Base-by-base conservation (phyloP, 2,329 filamentous ascomycete genomes). In the Fusarium tupiense region DNA sequence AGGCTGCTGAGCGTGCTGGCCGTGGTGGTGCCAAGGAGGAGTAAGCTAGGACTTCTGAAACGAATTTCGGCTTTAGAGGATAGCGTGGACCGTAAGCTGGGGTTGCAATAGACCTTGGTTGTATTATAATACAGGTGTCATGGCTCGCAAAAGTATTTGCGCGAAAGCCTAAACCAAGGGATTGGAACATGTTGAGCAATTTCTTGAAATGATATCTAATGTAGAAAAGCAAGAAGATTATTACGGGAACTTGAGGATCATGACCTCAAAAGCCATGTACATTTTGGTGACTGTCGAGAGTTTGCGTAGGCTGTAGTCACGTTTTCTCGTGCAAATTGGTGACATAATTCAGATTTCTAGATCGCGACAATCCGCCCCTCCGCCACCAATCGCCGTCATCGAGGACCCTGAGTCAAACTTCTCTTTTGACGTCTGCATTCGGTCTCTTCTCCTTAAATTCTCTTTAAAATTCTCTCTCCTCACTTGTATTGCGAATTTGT, bases 1-100 rank as follows among this genome's bases (percentile, higher is more conserved):
- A 95, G 86, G 89, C 90, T 58, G 92, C 91, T 61, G 93, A 96
- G 88, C 93, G 93, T 82, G 88, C 92, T 63, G 92, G 92, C 72
- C 88, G 90, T 71, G 91, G 91, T 66, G 91, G 91, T 80, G 90
- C 86, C 79, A 93, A 93, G 89, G 91, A 93, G 83, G 91, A 93
- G 86, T 93, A 91, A 81, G 80, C 14, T 38, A 22, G 57, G 40
- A 38, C 17, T 20, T 33, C 41, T 47, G 49, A 46, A 46, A 69
- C 44, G 58, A 73, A 60, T 67, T 59, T 64, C 49, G 38, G 33
- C 17, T 40, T 64, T 16, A 19, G 35, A 41, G 43, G 33, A 46
- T 64, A 31, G 61, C 59, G 38, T 46, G 64, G 62, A 24, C 63
- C 61, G 59, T 70, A 64, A 62, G 44, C 47, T 43, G 63, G 53